Evolutionary conservation across 805 yeast species (phyloP), one percentile per base, ranked within the genome.

Genomic region (Yarrowia osloensis): DNA sequence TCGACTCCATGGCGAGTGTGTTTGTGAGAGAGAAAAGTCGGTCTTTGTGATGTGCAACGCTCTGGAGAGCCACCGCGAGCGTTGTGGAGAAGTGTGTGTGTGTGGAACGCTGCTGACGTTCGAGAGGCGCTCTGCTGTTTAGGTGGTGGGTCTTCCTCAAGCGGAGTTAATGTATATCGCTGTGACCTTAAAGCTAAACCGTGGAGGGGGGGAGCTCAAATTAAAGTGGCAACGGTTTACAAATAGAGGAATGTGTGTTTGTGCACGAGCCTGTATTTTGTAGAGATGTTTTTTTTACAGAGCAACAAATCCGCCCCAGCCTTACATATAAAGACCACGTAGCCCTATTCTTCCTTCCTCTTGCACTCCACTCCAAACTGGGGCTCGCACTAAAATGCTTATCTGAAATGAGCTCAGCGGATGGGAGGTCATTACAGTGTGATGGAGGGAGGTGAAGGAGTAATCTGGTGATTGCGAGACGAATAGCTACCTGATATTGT

Each of bases 161-260:
- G 63, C 49, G 37, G 37, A 40, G 49, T 40, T 40, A 39, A 57
- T 57, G 63, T 57, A 57, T 57, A 39, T 39, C 49, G 63, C 63
- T 57, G 63, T 57, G 49, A 24, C 49, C 49, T 40, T 57, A 57
- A 57, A 57, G 63, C 22, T 57, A 22, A 39, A 31, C 2, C 15
- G 15, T n/a, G 39, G 37, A 33, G 57, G 57, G 22, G 57, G 49
- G 47, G 26, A 8, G n/a, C 24, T 19, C 54, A 49, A 49, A 29
- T 49, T 49, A 29, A 28, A 29, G 57, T 50, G 57, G 57, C 57
- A 50, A 50, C 39, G 55, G 55, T 19, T 47, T 24, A 47, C n/a
- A n/a, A n/a, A n/a, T n/a, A n/a, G n/a, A n/a, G n/a, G n/a, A n/a
- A n/a, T n/a, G n/a, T n/a, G n/a, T n/a, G n/a, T n/a, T n/a, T n/a